Conservation (phyloP, 2,329 filamentous ascomycete genomes). For the Calonectria multiphialidica region DNA sequence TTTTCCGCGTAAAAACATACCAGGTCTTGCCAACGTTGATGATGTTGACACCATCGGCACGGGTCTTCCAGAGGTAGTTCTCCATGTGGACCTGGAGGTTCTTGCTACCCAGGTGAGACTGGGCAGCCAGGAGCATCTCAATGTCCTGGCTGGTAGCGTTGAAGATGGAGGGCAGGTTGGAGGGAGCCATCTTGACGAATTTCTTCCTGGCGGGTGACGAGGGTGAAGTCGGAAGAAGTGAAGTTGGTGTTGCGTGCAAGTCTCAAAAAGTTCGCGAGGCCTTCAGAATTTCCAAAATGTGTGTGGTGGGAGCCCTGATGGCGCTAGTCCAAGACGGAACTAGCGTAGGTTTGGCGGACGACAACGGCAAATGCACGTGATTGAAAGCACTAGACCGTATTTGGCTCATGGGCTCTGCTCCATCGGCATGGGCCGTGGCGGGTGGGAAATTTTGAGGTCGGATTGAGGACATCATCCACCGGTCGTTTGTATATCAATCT, state of each 20-base stretch:
- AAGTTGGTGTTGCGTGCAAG: slow-evolving; percentile 43
- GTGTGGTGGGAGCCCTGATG: slow-evolving; percentile 51
- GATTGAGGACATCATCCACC: slow-evolving; percentile 35
- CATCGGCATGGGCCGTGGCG: slow-evolving; percentile 28
- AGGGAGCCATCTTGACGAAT: slow-evolving; percentile 88
- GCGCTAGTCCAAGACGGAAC: slow-evolving; percentile 39
- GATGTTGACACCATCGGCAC: slow-evolving; percentile 97
- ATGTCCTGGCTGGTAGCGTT: slow-evolving; percentile 98
- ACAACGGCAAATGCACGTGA: slow-evolving; percentile 48
- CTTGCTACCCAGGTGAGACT: slow-evolving; percentile 97
- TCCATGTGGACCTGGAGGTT: slow-evolving; percentile 99
- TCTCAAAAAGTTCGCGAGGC: slow-evolving; percentile 59
- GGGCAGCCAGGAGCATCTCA: slow-evolving; percentile 98
- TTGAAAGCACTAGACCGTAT: slow-evolving; percentile 22
- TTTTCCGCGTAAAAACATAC: slow-evolving; percentile 64
- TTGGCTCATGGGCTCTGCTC: slow-evolving; percentile 2
- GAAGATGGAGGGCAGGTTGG: slow-evolving; percentile 94
- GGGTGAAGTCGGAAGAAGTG: slow-evolving; percentile 45
- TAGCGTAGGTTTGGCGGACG: neutral
- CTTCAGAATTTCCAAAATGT: slow-evolving; percentile 53
- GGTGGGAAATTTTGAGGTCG: slow-evolving; percentile 51
- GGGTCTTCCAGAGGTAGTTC: slow-evolving; percentile 99
- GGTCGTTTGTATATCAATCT: slow-evolving; percentile 34
- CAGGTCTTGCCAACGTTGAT: slow-evolving; percentile 99
- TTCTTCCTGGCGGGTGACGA: slow-evolving; percentile 50